A percentile compares a stretch with the other conserved stretches of the same genome.
phyloP scores from a whole-genome alignment of 306 rosid species.

The Abrus pulchellus region DNA sequence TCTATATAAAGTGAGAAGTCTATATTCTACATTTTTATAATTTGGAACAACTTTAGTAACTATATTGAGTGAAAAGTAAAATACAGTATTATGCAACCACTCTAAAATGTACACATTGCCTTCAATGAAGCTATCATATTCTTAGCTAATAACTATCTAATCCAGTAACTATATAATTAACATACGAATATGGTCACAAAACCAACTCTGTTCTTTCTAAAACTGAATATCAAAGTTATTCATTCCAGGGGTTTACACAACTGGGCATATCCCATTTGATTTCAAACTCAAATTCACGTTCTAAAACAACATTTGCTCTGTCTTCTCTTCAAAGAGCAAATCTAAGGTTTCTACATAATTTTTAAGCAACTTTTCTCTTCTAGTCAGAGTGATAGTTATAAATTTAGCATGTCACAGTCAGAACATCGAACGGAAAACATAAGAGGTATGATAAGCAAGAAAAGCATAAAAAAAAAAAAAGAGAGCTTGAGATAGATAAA shows the following conservation, averaged over 20 bases:
- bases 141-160: neutral
- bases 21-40: neutral
- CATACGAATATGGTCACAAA: constrained; percentile 5
- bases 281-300: neutral
- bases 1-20: neutral
- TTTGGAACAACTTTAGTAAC: neutral
- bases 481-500: too few species aligned
- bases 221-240: neutral
- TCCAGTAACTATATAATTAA: neutral
- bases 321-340: neutral
- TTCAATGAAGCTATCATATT: neutral
- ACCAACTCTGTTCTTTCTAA: neutral
- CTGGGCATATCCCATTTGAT: neutral
- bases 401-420: neutral
- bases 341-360: neutral
- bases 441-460: too few species aligned
- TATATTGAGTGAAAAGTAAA: neutral
- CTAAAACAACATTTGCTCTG: neutral
- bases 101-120: neutral
- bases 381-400: too few species aligned
- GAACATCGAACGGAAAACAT: neutral
- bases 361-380: too few species aligned
- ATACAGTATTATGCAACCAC: neutral
- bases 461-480: too few species aligned
- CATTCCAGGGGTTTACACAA: neutral